These are phyloP conservation scores for Arthrinium puccinioides DNA, from an alignment of 2,329 filamentous ascomycete genomes.

Conservation along the genomic window DNA sequence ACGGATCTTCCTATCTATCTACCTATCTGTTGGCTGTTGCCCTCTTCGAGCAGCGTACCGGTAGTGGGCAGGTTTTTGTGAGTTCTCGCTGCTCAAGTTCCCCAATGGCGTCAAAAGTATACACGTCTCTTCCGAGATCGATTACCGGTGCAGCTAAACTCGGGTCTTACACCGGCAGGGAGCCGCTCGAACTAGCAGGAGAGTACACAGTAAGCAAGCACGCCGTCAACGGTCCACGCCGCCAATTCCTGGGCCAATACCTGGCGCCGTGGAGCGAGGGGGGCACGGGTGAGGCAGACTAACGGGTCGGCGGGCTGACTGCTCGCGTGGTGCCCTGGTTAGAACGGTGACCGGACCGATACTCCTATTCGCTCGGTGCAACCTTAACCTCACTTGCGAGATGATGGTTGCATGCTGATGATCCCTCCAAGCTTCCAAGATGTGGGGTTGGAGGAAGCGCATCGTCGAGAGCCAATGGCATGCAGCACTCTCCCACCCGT, in stretches of 20 bases:
- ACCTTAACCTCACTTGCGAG: background rate
- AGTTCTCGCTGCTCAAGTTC: too few relatives aligned
- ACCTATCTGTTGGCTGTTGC: too few relatives aligned
- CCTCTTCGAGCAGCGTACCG: too few relatives aligned
- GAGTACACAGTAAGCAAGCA: background rate
- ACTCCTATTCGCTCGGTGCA: conserved; percentile 14
- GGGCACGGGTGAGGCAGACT: background rate
- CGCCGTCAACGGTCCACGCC: conserved; percentile 1
- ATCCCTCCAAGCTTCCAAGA: conserved; percentile 10
- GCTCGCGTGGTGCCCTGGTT: conserved; percentile 2
- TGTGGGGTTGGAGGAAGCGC: conserved; percentile 10
- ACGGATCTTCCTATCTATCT: too few relatives aligned
- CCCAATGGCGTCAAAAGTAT: too few relatives aligned
- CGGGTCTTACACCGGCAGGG: background rate
- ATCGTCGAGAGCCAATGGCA: conserved; percentile 18
- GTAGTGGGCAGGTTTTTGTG: too few relatives aligned
- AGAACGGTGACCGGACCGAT: conserved; percentile 18
- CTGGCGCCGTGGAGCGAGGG: background rate
- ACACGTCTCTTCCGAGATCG: background rate
- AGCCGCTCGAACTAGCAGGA: background rate
- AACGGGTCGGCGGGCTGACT: background rate
- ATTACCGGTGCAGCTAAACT: background rate
- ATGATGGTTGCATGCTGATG: conserved; percentile 5
- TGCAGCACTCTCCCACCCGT: conserved; percentile 6
- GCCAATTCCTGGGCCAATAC: background rate